Evolutionary conservation across 805 yeast species (phyloP).

Genomic region (Kuraishia borneana): DNA sequence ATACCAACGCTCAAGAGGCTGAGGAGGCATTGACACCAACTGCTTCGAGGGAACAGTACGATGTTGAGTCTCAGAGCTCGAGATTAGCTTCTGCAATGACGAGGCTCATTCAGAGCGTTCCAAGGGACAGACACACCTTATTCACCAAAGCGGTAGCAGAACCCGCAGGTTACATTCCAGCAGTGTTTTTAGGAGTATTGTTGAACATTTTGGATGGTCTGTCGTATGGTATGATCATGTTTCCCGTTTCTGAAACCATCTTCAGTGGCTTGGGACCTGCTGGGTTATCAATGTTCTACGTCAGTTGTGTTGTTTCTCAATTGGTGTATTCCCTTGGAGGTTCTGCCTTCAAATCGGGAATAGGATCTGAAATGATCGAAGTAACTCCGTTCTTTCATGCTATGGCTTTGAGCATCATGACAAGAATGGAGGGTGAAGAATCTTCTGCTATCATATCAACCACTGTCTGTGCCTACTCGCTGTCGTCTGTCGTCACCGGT

Average conservation of each 20-base stretch:
- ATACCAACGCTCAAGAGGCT: constrained; percentile 1
- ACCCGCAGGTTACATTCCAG: constrained; percentile 51
- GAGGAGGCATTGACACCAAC: constrained; percentile 2
- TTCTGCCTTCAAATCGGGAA: constrained; percentile 79
- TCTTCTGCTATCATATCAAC: constrained; percentile 62
- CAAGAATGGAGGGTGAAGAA: constrained; percentile 28
- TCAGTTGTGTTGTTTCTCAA: constrained; percentile 85
- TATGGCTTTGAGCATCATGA: constrained; percentile 71
- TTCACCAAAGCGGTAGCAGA: constrained; percentile 15
- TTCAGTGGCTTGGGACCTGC: constrained; percentile 76
- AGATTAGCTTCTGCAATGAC: background rate
- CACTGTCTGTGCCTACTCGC: constrained; percentile 74
- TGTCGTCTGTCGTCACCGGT: constrained; percentile 82
- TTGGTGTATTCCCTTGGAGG: constrained; percentile 84
- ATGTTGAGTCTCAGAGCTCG: constrained; percentile 1
- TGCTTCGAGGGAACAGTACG: constrained; percentile 2
- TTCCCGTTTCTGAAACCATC: constrained; percentile 75
- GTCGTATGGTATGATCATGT: constrained; percentile 95
- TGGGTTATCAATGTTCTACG: constrained; percentile 89
- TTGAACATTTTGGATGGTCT: constrained; percentile 86
- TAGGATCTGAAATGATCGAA: constrained; percentile 98
- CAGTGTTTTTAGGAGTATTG: constrained; percentile 76
- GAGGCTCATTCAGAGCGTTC: background rate
- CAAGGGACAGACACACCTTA: constrained; percentile 7
- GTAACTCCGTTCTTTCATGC: constrained; percentile 97